Base-by-base conservation (phyloP, 2,329 filamentous ascomycete species). In the Diatrype stigma region DNA sequence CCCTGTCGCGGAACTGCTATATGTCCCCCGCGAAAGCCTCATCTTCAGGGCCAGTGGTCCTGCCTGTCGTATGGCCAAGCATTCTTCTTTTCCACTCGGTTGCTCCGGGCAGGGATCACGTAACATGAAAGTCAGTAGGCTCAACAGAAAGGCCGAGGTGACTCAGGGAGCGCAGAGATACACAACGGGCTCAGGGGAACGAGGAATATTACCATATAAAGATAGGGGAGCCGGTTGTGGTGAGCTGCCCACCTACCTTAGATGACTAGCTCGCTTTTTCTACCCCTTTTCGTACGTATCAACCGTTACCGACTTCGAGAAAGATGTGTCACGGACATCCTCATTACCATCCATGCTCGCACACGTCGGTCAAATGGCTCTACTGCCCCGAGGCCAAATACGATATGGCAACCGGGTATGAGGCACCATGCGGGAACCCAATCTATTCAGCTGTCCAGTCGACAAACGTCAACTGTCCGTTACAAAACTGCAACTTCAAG, bases 241-340 rank as follows among this genome's bases (percentile, higher is more conserved):
- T 5, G 26, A 30, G 26, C 26, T 10, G 10, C 5, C 26, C 26
- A 30, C 26, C 10, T 30, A 10, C 26, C 5, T 10, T 10, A 10
- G 26, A 30, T 30, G 26, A 30, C 26, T 10, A 30, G 26, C 26
- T 30, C 5, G 6, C 26, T 30, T 30, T 10, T 30, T 10, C 26
- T 10, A 5, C 26, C 26, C 26, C 26, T 30, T 30, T 30, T 30
- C 10, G 5, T 30, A 6, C 6, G 6, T 30, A 30, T 6, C 6
- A 30, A 30, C 26, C 26, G 30, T n/a, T 23, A 22, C n/a, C 50
- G 22, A 56, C 6, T 17, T 48, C 40, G 47, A 42, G 38, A 62
- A 67, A 61, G 22, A 81, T 81, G 78, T 81, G 78, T 57, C 72
- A 78, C 69, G 78, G 76, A 47, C 77, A 79, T 55, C 78, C 78